phyloP scores from a whole-genome alignment of 257 asterid genomes.

The Plectranthus barbatus region DNA sequence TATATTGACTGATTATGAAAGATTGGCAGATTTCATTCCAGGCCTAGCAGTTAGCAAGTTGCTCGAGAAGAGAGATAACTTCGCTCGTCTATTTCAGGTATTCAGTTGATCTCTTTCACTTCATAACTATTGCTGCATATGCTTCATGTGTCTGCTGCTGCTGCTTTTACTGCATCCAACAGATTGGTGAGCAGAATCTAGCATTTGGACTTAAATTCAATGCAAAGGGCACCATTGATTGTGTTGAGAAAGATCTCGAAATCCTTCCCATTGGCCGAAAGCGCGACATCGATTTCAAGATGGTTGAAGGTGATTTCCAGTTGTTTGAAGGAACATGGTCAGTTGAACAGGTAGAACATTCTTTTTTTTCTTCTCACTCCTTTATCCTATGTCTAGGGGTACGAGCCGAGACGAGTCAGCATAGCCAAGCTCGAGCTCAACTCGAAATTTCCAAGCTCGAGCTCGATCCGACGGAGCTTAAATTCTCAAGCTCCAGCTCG shows the following conservation, averaged over 20 bases:
- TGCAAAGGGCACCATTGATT: conserved; percentile 71
- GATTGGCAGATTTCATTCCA: conserved; percentile 76
- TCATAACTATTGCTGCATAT: not conserved
- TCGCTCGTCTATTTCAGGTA: conserved; percentile 80
- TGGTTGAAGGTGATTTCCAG: conserved; percentile 88
- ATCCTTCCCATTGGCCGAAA: conserved; percentile 40
- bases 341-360: conserved; percentile 49
- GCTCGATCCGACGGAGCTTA: no score
- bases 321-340: conserved; percentile 79
- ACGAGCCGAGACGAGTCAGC: no score
- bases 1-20: conserved; percentile 71
- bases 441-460: no score
- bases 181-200: conserved; percentile 71
- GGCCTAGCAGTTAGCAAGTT: conserved; percentile 74
- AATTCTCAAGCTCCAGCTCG: no score
- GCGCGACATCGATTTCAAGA: conserved; percentile 80
- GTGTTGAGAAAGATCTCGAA: conserved; percentile 70
- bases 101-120: not conserved
- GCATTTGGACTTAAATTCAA: conserved; percentile 77
- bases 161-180: conserved; percentile 19
- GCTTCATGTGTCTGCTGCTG: not conserved
- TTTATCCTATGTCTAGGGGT: not conserved
- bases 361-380: not conserved
- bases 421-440: no score
- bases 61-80: conserved; percentile 57